Percentiles rank a stretch among this genome's conserved stretches.
These are phyloP conservation scores for Thuidium tamariscinum DNA, from an alignment of 225 moss, liverwort and hornwort genomes.

Conservation along the genomic window DNA sequence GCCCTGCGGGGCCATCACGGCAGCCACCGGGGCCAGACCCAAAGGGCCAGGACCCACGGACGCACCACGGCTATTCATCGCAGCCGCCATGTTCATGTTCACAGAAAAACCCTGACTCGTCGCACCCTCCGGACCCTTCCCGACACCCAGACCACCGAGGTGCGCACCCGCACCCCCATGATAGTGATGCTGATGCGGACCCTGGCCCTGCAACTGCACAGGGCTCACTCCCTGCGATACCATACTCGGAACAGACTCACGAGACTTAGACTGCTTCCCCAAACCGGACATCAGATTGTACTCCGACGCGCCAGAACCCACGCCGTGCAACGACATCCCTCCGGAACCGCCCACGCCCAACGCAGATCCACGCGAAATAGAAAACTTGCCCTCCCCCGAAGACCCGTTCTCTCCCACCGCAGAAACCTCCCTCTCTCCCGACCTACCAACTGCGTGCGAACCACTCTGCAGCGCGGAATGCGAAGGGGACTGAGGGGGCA, in stretches of 20 bases:
- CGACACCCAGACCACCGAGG: background rate
- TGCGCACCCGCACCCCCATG: too few relatives aligned
- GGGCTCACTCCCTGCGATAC: background rate
- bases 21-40: slow-evolving; percentile 73
- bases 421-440: slow-evolving; percentile 41
- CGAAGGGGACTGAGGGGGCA: slow-evolving; percentile 36
- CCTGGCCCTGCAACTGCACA: slow-evolving; percentile 13
- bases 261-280: slow-evolving; percentile 44
- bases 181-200: slow-evolving; percentile 20
- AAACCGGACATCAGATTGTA: slow-evolving; percentile 32
- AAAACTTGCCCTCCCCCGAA: slow-evolving; percentile 47
- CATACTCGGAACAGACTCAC: slow-evolving; percentile 7
- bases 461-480: slow-evolving; percentile 29
- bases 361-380: slow-evolving; percentile 28
- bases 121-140: slow-evolving; percentile 52
- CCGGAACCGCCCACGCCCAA: slow-evolving; percentile 17
- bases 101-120: slow-evolving; percentile 31
- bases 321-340: slow-evolving; percentile 11
- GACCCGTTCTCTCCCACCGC: slow-evolving; percentile 41
- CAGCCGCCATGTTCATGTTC: slow-evolving; percentile 32
- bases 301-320: slow-evolving; percentile 9
- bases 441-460: slow-evolving; percentile 27
- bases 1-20: slow-evolving; percentile 90
- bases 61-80: slow-evolving; percentile 32
- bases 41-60: slow-evolving; percentile 69